Evolutionary conservation across 768 basidiomycete genomes (phyloP), one percentile per base, ranked within the genome.

Genomic region (Coprinopsis cinerea): DNA sequence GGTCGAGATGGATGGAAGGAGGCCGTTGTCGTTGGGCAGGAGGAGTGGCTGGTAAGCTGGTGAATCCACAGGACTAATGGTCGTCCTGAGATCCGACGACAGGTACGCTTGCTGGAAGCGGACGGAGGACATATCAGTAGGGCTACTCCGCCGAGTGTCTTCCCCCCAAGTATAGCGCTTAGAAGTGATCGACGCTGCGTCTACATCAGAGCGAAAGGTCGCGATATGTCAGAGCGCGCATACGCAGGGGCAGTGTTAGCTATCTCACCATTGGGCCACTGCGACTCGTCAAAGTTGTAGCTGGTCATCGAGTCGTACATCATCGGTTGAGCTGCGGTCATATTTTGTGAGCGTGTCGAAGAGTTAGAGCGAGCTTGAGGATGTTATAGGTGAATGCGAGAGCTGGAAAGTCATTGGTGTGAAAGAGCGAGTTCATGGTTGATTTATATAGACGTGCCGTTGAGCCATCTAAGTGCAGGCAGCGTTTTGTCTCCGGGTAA

Each of bases 391-490:
- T 28, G 18, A 17, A 45, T 28, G 27, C n/a, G 27, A 7, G 44
- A 23, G 44, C 10, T 32, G 26, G 32, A 23, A 47, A 47, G 39
- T 47, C 51, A 52, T 52, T 45, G 51, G 44, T 52, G 51, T 41
- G 45, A 52, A 45, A 9, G 20, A 14, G 17, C 6, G 25, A 22
- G 36, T 25, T 27, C 45, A 28, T 27, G 43, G n/a, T 11, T 35
- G 32, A 43, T 25, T 52, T 52, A 52, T 52, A 52, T 52, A 52
- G 51, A 36, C 44, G 25, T 47, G 36, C 23, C 45, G 15, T 32
- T 45, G 44, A 23, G n/a, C 28, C 13, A 17, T 45, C 22, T n/a
- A 32, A 45, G 44, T 45, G 44, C 28, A 32, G 4, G 41, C 6
- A 20, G n/a, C n/a, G n/a, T n/a, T 45, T 15, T 47, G 35, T 47